These are phyloP conservation scores for Coffea canephora DNA, from an alignment of 257 asterid genomes.

Conservation along the genomic window DNA sequence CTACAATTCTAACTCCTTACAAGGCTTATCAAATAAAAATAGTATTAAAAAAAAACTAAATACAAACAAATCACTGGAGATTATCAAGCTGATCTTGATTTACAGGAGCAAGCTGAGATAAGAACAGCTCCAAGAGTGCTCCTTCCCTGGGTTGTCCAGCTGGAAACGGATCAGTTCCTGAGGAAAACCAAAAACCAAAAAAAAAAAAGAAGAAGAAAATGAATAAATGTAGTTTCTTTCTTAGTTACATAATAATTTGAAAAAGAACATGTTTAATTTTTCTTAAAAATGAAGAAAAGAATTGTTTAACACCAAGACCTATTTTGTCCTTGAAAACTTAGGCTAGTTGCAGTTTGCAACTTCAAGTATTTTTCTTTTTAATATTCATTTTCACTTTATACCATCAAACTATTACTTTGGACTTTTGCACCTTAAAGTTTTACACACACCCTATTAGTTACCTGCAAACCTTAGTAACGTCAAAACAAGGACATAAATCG, in stretches of 20 bases:
- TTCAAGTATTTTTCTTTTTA: too few species aligned
- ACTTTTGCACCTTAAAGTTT: too few species aligned
- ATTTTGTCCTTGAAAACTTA: background rate
- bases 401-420: background rate
- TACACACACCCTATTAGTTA: too few species aligned
- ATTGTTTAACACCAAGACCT: too few species aligned
- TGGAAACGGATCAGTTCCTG: slow-evolving; percentile 53
- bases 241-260: background rate
- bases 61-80: background rate
- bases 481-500: too few species aligned
- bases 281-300: too few species aligned
- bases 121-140: slow-evolving; percentile 60
- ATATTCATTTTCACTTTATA: too few species aligned
- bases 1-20: background rate
- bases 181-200: background rate
- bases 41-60: background rate
- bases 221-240: background rate
- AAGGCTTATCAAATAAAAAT: background rate
- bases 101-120: slow-evolving; percentile 62
- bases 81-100: slow-evolving; percentile 33
- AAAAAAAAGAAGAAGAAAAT: too few species aligned
- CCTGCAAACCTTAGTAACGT: too few species aligned
- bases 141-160: slow-evolving; percentile 59
- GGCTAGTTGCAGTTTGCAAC: background rate
- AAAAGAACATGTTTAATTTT: background rate